These are phyloP conservation scores for Mimosa pudica DNA, from an alignment of 306 rosid genomes.

Conservation along the genomic window DNA sequence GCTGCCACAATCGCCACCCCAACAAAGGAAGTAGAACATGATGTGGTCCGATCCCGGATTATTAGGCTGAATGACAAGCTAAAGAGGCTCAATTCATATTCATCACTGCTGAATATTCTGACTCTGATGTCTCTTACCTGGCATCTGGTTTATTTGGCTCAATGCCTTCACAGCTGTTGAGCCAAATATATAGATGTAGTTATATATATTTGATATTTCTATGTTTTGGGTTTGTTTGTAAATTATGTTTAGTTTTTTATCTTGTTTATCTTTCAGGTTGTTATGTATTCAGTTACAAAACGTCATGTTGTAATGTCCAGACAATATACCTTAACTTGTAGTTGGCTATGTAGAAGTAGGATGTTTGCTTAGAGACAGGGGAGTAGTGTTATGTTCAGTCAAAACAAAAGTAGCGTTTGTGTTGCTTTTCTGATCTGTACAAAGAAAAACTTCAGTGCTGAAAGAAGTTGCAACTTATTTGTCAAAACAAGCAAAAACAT, in stretches of 20 bases:
- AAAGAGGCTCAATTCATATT: conserved; percentile 54
- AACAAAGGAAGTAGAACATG: not conserved
- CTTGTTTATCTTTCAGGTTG: not conserved
- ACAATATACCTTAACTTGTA: not conserved
- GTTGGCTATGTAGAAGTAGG: not conserved
- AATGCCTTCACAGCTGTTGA: conserved; percentile 21
- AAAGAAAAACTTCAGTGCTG: not conserved
- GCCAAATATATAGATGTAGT: not conserved
- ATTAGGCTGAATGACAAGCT: conserved; percentile 42
- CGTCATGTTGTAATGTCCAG: not conserved
- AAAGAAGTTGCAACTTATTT: not conserved
- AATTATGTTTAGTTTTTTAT: not conserved
- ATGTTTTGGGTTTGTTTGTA: not conserved
- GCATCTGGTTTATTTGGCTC: conserved; percentile 51
- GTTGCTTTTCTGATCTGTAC: not conserved
- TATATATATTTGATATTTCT: not conserved
- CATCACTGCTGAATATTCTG: conserved; percentile 52
- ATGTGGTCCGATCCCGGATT: conserved; percentile 24
- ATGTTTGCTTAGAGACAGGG: not conserved
- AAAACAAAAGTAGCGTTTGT: not conserved
- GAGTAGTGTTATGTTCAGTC: no score
- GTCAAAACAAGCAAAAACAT: not conserved
- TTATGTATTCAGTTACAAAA: not conserved
- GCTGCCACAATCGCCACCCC: not conserved
- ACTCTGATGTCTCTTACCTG: conserved; percentile 50